Base-by-base conservation (phyloP, 1,284 basidiomycete genomes). In the Ganoderma meredithae region DNA sequence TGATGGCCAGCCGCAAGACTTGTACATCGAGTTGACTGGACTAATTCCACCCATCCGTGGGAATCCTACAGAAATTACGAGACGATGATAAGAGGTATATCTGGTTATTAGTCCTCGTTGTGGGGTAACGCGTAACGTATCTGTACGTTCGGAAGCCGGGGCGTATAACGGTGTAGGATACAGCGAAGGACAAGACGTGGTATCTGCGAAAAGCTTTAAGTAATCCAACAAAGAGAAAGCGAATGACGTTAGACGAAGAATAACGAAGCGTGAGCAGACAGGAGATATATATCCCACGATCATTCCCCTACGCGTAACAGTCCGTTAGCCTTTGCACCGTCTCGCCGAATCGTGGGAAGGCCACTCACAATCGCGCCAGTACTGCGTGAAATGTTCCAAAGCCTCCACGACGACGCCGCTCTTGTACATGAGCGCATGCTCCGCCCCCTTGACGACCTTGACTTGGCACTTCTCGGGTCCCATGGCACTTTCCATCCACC, bases 361-460 rank as follows among this genome's bases (percentile, higher is more conserved):
- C 25, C 1, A 73, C 72, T 68, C 68, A 76, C 79, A 76, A 69
- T 82, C 74, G 74, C 77, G 80, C 92, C 92, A 93, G 69, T 83
- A 87, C 64, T 85, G 84, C 68, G 85, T 81, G 53, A 91, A 79
- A 63, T 85, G 83, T 78, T 97, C 95, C 60, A 98, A 83, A 22
- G 95, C 94, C 72, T 97, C 95, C 44, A 96, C 88, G 75, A 98
- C 94, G 58, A 96, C 94, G 66, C 85, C 85, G 74, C 91, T 91
- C 77, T 90, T 92, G 80, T 95, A 97, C 95, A 99, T 96, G 72
- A 99, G 84, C 59, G 91, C 91, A 79, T 99, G 97, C 74, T 95
- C 95, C 22, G 94, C 97, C 41, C 93, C 94, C 73, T 90, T 90
- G 61, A 98, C 90, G 22, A 98, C 88, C 74, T 90, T 88, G 49